These are phyloP conservation scores for Keithomyces neogunnii DNA, from an alignment of 2,329 filamentous ascomycete genomes.

Conservation along the genomic window DNA sequence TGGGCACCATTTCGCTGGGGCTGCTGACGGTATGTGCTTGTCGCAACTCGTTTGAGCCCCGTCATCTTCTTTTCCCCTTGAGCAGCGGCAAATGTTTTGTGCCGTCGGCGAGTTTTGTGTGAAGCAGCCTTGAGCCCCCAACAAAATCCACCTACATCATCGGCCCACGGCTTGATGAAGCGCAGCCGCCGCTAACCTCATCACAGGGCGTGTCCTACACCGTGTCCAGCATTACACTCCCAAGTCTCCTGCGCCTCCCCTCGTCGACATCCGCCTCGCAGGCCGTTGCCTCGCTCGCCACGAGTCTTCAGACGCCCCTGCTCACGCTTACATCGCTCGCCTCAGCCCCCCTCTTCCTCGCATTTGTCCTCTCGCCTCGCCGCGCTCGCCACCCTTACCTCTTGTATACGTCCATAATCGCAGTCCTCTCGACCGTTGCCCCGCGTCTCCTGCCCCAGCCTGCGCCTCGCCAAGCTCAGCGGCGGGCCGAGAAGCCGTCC, in stretches of 20 bases:
- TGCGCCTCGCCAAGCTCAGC: constrained; percentile 16
- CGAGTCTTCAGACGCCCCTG: constrained; percentile 55
- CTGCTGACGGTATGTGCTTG: constrained; percentile 66
- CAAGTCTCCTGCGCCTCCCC: constrained; percentile 71
- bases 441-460: constrained; percentile 36
- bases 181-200: constrained; percentile 2
- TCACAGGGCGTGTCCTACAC: constrained; percentile 80
- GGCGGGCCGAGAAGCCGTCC: constrained; percentile 19
- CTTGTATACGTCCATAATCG: constrained; percentile 70
- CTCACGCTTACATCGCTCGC: constrained; percentile 61
- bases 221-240: constrained; percentile 67
- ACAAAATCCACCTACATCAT: background rate
- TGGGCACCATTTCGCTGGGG: constrained; percentile 83
- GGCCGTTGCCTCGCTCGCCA: constrained; percentile 60
- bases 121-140: too few species aligned
- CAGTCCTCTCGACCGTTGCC: constrained; percentile 50
- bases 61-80: too few species aligned
- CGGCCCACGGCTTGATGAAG: background rate
- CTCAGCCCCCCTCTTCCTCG: constrained; percentile 63
- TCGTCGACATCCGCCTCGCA: constrained; percentile 63
- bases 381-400: constrained; percentile 80
- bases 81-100: too few species aligned
- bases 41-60: background rate
- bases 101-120: too few species aligned
- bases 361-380: constrained; percentile 68